Conservation (phyloP, 208 protist species). For the Leishmania guyanensis region DNA sequence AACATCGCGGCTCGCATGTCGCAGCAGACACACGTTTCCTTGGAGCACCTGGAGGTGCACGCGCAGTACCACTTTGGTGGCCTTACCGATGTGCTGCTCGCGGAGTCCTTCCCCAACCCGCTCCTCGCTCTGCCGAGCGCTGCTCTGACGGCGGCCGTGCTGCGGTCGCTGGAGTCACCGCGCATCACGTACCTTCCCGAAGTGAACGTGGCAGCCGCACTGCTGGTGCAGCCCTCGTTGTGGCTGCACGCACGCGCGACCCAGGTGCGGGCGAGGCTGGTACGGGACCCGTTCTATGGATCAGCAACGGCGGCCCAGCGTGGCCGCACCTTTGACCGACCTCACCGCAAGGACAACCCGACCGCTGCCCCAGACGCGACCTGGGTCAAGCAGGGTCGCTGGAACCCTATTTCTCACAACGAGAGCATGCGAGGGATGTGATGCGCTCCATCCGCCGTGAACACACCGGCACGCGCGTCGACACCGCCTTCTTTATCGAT, state of each 20-base stretch:
- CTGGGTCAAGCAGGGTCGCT: constrained; percentile 26
- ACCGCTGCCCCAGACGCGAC: constrained; percentile 58
- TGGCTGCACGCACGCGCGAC: constrained; percentile 48
- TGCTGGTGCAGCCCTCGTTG: constrained; percentile 66
- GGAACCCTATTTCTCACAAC: constrained; percentile 44
- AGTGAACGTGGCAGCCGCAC: constrained; percentile 53
- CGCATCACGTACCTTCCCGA: constrained; percentile 76
- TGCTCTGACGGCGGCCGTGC: constrained; percentile 60
- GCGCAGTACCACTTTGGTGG: constrained; percentile 79
- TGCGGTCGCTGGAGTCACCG: constrained; percentile 64
- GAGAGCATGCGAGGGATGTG: constrained; percentile 61
- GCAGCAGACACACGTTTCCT: constrained; percentile 57
- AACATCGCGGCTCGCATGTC: constrained; percentile 82
- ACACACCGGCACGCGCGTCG: neutral
- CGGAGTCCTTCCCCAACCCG: constrained; percentile 70
- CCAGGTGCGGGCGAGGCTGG: constrained; percentile 23
- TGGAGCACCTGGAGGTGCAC: constrained; percentile 75
- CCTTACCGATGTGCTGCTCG: constrained; percentile 79
- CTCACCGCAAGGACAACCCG: constrained; percentile 72
- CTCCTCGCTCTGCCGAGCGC: constrained; percentile 59
- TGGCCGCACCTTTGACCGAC: constrained; percentile 58
- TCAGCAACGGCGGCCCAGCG: constrained; percentile 25
- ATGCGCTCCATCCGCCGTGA: constrained; percentile 2
- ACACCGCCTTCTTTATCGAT: neutral
- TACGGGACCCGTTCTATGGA: constrained; percentile 13